Base-by-base conservation (phyloP, 306 rosid species). In the Cucumis melo region DNA sequence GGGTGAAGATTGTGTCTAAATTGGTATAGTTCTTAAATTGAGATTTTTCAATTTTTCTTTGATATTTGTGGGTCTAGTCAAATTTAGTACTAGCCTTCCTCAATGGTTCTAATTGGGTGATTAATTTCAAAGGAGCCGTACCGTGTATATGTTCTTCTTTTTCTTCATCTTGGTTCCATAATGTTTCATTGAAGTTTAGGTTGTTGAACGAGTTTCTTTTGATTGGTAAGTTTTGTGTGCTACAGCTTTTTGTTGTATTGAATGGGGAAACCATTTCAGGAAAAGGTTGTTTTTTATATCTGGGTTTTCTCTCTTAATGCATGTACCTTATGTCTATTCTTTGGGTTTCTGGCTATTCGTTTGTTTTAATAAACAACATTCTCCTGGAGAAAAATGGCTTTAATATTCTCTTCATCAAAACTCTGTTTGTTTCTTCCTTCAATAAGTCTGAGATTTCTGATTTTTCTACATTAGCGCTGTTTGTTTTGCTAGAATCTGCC, bases 11-110 rank as follows among this genome's bases (percentile, higher is more conserved):
- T 13, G 38, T 42, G 36, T 70, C 75, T 70, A 70, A 70, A 70
- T 70, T 70, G n/a, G 75, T 42, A 23, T 70, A 7, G 75, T 46
- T 70, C 75, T 70, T 70, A 70, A 70, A 44, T 70, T 46, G 75
- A 46, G 75, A 70, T 23, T 44, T 70, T 70, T 12, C 24, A 2
- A 6, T 68, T 44, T 14, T 8, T 19, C 39, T 70, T 17, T 23
- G 75, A 70, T 70, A 12, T 44, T 21, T 70, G 20, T 6, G 75
- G 57, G 39, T 46, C 13, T 46, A 70, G 75, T 70, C 75, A 70
- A 70, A 70, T 70, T 70, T 70, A 70, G 75, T 70, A 50, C 75
- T 46, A 46, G 1, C 39, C 17, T 44, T 70, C 39, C 8, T 46
- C 39, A 24, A 70, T 70, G 75, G 75, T 46, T 70, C 57, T 70